Evolutionary conservation across 2,329 filamentous ascomycete genomes (phyloP).

Genomic region (Pseudogymnoascus sp.): DNA sequence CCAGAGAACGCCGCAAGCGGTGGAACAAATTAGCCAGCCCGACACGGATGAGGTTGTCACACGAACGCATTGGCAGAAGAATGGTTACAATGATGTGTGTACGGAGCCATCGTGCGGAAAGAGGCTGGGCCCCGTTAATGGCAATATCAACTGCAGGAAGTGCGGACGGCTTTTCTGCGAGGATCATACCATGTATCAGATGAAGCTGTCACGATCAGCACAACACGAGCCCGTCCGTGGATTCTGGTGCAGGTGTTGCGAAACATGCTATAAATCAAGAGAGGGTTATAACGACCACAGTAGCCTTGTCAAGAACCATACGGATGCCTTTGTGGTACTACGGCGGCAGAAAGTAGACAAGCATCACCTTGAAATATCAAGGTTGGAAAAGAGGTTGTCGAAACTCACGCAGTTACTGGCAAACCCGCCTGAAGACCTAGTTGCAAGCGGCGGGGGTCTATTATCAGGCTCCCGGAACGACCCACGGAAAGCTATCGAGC

Average conservation of each 20-base stretch:
- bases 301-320: constrained; percentile 66
- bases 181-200: constrained; percentile 98
- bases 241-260: constrained; percentile 90
- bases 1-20: constrained; percentile 21
- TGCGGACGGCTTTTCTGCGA: constrained; percentile 94
- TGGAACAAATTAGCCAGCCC: constrained; percentile 18
- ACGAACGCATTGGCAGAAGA: constrained; percentile 79
- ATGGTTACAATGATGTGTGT: constrained; percentile 68
- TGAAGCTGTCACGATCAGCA: constrained; percentile 88
- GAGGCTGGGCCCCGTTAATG: constrained; percentile 68
- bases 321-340: constrained; percentile 59
- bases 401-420: constrained; percentile 80
- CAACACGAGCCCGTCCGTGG: constrained; percentile 84
- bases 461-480: constrained; percentile 65
- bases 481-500: constrained; percentile 68
- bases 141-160: constrained; percentile 85
- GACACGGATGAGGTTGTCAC: constrained; percentile 91
- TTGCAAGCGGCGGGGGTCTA: constrained; percentile 39
- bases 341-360: constrained; percentile 75
- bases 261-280: constrained; percentile 97
- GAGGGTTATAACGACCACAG: constrained; percentile 90
- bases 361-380: constrained; percentile 76
- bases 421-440: constrained; percentile 62
- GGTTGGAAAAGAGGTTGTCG: constrained; percentile 85
- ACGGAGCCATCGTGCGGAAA: constrained; percentile 82